Base-by-base conservation (phyloP, 2,329 filamentous ascomycete species). In the Eurotiales sp. region DNA sequence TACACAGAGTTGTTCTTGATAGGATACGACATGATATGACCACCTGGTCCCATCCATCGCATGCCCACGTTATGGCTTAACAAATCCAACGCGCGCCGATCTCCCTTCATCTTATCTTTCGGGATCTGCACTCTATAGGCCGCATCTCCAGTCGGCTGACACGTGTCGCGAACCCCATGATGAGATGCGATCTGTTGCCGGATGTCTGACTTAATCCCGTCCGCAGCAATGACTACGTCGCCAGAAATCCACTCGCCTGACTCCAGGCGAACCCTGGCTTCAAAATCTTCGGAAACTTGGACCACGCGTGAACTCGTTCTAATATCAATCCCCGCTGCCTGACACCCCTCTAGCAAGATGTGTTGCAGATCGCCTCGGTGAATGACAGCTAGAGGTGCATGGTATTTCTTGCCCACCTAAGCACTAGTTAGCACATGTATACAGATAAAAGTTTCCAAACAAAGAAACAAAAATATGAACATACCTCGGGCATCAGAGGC, bases 21-120 rank as follows among this genome's bases (percentile, higher is more conserved):
- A 0, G 87, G 84, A 64, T 91, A 92, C 0, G 86, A 86, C 59
- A 91, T 88, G 65, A 90, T 86, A 67, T 91, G 88, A 1, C 86
- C 78, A 59, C 81, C 81, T 63, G 84, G 83, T 27, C 87, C 87
- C 46, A 91, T 86, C 87, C 87, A 91, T 45, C 88, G 80, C 34
- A 83, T 84, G n/a, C n/a, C n/a, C n/a, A n/a, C 2, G 86, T 86
- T 44, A 78, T 75, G 60, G 89, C 80, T 39, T 78, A 76, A 58
- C 25, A 10, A 27, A 27, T 10, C 88, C 81, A 19, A 91, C 75
- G n/a, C n/a, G n/a, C n/a, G n/a, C n/a, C n/a, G n/a, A n/a, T n/a
- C n/a, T n/a, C n/a, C n/a, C n/a, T n/a, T n/a, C n/a, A n/a, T n/a
- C n/a, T n/a, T n/a, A n/a, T 8, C 90, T 76, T n/a, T 72, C 76